A percentile compares a stretch with the other conserved stretches of the same genome.
These are phyloP conservation scores for Termitomyces sp. DNA, from an alignment of 768 basidiomycete species.

Conservation along the genomic window DNA sequence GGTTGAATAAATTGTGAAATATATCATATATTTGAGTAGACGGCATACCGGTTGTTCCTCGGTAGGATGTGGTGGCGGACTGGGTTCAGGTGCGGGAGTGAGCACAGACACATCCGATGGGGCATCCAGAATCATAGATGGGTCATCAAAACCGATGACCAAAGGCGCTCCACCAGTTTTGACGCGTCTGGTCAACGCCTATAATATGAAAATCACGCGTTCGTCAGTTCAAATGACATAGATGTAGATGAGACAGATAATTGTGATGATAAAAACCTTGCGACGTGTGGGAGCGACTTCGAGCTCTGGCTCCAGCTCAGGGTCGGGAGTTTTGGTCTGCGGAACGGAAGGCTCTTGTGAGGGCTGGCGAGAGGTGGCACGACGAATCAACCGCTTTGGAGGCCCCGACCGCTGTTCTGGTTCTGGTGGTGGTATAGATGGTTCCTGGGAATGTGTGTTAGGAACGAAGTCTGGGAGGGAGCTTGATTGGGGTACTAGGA, in stretches of 20 bases:
- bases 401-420: constrained; percentile 10
- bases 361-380: constrained; percentile 33
- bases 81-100: not conserved
- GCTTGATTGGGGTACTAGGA: constrained; percentile 13
- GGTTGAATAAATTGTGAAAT: not conserved
- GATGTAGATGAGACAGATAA: not conserved
- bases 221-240: not conserved
- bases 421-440: constrained; percentile 29
- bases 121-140: constrained; percentile 30
- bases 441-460: constrained; percentile 49
- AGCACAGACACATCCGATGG: constrained; percentile 18
- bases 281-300: constrained; percentile 21
- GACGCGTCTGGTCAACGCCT: constrained; percentile 41
- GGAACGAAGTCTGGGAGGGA: constrained; percentile 46
- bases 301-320: constrained; percentile 8
- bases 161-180: constrained; percentile 26
- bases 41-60: constrained; percentile 18
- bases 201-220: not conserved
- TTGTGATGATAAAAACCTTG: constrained; percentile 18
- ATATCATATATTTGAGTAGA: not conserved
- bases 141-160: constrained; percentile 40
- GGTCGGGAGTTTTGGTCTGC: constrained; percentile 6
- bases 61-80: constrained; percentile 14
- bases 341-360: constrained; percentile 28
- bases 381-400: constrained; percentile 25